phyloP scores from a whole-genome alignment of 225 moss, liverwort and hornwort species.

The Polytrichum formosum region DNA sequence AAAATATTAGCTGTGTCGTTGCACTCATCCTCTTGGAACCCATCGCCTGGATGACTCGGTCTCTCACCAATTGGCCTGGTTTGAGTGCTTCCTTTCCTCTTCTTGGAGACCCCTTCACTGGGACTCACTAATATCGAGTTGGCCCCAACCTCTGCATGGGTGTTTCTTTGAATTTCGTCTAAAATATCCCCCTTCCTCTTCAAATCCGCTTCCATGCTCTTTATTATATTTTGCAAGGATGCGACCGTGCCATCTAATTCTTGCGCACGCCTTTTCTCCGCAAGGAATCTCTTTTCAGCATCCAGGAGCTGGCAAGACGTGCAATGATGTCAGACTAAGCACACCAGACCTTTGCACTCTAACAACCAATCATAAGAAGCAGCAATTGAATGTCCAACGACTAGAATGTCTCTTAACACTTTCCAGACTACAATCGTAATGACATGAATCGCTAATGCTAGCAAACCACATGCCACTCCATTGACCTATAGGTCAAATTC shows the following conservation, averaged over 20 bases:
- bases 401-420: too few relatives aligned
- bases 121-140: constrained; percentile 44
- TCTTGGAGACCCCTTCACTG: constrained; percentile 53
- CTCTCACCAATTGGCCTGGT: constrained; percentile 30
- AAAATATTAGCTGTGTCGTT: constrained; percentile 52
- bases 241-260: constrained; percentile 62
- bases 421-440: too few relatives aligned
- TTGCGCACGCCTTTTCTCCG: constrained; percentile 64
- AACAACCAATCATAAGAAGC: too few relatives aligned
- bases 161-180: constrained; percentile 58
- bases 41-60: constrained; percentile 28
- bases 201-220: constrained; percentile 55
- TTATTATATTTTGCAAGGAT: constrained; percentile 60
- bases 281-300: constrained; percentile 50
- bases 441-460: too few relatives aligned
- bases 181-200: constrained; percentile 63
- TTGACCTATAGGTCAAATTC: too few relatives aligned
- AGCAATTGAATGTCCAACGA: too few relatives aligned
- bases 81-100: constrained; percentile 48
- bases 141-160: constrained; percentile 36
- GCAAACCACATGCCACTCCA: too few relatives aligned
- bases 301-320: constrained; percentile 60
- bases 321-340: background rate
- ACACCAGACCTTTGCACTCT: background rate
- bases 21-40: constrained; percentile 41